A percentile compares a stretch with the other conserved stretches of the same genome.
These are phyloP conservation scores for Pezicula carpinea DNA, from an alignment of 2,329 filamentous ascomycete genomes.

Conservation along the genomic window DNA sequence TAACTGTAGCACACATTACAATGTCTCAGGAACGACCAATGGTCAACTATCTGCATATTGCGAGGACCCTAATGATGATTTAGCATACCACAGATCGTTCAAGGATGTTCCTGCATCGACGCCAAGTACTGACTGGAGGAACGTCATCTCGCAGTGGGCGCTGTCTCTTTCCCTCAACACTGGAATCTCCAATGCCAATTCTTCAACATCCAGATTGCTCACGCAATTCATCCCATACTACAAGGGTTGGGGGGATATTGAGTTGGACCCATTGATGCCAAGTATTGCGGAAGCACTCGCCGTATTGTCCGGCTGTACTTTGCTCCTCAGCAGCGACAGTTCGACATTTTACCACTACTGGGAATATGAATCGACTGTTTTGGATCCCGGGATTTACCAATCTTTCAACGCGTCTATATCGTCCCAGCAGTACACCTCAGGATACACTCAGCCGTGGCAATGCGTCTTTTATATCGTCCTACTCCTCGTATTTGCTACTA, in stretches of 20 bases:
- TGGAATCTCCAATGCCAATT: slow-evolving; percentile 49
- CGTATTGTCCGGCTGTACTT: slow-evolving; percentile 61
- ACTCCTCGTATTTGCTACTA: slow-evolving; percentile 60
- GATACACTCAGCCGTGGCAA: slow-evolving; percentile 57
- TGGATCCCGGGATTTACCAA: slow-evolving; percentile 45
- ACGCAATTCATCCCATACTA: slow-evolving; percentile 47
- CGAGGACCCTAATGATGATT: slow-evolving; percentile 45
- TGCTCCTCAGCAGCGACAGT: slow-evolving; percentile 55
- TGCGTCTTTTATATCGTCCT: slow-evolving; percentile 64
- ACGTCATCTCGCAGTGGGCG: slow-evolving; percentile 50
- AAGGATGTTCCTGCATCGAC: slow-evolving; percentile 24
- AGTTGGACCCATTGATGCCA: slow-evolving; percentile 41
- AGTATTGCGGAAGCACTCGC: slow-evolving; percentile 71
- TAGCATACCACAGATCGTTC: slow-evolving; percentile 49
- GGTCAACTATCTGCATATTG: slow-evolving; percentile 58
- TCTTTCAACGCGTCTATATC: slow-evolving; percentile 59
- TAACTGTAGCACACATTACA: slow-evolving; percentile 61
- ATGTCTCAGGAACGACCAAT: slow-evolving; percentile 51
- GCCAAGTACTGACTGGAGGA: slow-evolving; percentile 47
- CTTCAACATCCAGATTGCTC: slow-evolving; percentile 54
- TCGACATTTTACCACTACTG: slow-evolving; percentile 58
- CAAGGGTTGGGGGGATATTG: slow-evolving; percentile 35
- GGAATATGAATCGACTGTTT: slow-evolving; percentile 35
- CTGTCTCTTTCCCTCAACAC: slow-evolving; percentile 50
- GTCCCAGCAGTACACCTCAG: slow-evolving; percentile 66